Percentiles rank a stretch among this genome's conserved stretches.
Evolutionary conservation across 352 stramenopile species (phyloP).

Genomic region (Phytophthora podocarpi): DNA sequence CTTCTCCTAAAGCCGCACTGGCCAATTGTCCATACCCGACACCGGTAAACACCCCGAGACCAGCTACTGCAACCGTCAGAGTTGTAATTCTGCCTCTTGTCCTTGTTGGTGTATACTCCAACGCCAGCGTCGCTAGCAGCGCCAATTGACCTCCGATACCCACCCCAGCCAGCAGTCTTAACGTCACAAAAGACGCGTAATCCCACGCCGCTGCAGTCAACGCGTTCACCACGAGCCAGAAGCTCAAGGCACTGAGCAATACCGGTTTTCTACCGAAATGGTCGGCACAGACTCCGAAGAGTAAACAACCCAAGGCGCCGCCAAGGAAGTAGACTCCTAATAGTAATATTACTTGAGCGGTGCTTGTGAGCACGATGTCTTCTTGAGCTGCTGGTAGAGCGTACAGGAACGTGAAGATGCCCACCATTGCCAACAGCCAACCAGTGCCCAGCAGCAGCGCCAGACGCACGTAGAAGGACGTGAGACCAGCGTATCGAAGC

Average conservation of each 20-base stretch:
- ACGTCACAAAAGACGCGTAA: conserved; percentile 46
- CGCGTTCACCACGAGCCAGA: conserved; percentile 48
- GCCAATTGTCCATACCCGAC: conserved; percentile 43
- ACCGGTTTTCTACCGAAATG: conserved; percentile 56
- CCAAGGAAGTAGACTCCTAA: conserved; percentile 51
- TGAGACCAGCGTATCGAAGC: conserved; percentile 42
- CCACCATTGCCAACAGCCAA: conserved; percentile 51
- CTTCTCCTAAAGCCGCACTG: conserved; percentile 14
- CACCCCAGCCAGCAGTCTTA: conserved; percentile 47
- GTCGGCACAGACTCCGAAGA: conserved; percentile 62
- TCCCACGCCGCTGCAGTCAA: conserved; percentile 44
- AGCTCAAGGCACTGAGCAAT: conserved; percentile 41
- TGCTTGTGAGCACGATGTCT: conserved; percentile 32
- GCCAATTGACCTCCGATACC: conserved; percentile 63
- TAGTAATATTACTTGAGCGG: conserved; percentile 35
- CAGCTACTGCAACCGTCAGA: conserved; percentile 45
- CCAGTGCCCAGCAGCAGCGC: conserved; percentile 52
- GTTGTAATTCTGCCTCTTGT: conserved; percentile 66
- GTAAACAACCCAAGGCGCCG: conserved; percentile 47
- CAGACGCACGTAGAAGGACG: conserved; percentile 50
- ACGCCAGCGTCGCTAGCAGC: conserved; percentile 52
- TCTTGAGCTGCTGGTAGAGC: conserved; percentile 28
- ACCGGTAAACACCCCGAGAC: conserved; percentile 46
- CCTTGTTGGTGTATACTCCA: conserved; percentile 67
- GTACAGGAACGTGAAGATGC: conserved; percentile 47